Conservation (phyloP, 345 rosid species). For the Hirschfeldia incana region DNA sequence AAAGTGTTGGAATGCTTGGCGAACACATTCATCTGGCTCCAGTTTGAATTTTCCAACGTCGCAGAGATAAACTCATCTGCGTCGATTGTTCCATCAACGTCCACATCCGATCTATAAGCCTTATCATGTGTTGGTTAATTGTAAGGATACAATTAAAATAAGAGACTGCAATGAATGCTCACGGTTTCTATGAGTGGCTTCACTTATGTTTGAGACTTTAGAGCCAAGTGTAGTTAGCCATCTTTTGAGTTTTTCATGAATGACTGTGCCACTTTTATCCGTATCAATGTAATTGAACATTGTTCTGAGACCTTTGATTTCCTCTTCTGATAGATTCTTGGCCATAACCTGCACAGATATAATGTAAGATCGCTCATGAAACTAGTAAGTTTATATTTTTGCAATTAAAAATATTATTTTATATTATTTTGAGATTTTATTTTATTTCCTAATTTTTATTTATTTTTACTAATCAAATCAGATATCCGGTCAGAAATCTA, state of each 20-base stretch:
- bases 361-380: not conserved
- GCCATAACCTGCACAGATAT: slow-evolving; percentile 58
- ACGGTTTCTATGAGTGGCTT: slow-evolving; percentile 83
- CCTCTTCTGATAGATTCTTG: slow-evolving; percentile 68
- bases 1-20: slow-evolving; percentile 73
- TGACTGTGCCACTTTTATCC: slow-evolving; percentile 17
- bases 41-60: slow-evolving; percentile 68
- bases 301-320: slow-evolving; percentile 64
- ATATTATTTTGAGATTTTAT: too few species aligned
- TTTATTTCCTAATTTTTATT: too few species aligned
- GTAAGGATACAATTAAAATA: not conserved
- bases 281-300: slow-evolving; percentile 76
- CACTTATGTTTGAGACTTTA: slow-evolving; percentile 63
- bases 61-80: slow-evolving; percentile 73
- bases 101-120: slow-evolving; percentile 59
- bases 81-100: slow-evolving; percentile 80
- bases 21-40: slow-evolving; percentile 66
- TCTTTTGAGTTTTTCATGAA: slow-evolving; percentile 64
- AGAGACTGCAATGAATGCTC: slow-evolving; percentile 27
- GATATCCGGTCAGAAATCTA: too few species aligned
- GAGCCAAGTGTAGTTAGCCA: slow-evolving; percentile 74
- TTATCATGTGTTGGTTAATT: not conserved
- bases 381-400: not conserved
- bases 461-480: too few species aligned
- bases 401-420: too few species aligned